Evolutionary conservation across 2,329 filamentous ascomycete species (phyloP).

Genomic region (Pseudovirgaria hyperparasitica): DNA sequence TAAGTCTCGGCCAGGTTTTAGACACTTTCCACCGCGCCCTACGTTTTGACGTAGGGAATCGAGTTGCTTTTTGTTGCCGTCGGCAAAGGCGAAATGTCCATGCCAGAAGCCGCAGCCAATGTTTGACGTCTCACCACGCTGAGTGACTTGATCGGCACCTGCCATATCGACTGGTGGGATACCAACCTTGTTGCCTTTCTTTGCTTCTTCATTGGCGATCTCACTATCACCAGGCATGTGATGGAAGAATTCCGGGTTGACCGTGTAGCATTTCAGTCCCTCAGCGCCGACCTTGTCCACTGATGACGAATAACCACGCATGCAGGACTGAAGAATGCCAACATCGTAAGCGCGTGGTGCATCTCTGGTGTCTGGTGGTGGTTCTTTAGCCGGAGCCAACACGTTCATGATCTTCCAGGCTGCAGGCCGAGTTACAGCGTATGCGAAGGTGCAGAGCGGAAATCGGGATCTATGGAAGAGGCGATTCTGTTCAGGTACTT

Average conservation of each 20-base stretch:
- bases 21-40: conserved; percentile 23
- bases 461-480: conserved; percentile 28
- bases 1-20: conserved; percentile 16
- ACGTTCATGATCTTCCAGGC: conserved; percentile 26
- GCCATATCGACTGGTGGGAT: conserved; percentile 23
- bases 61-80: conserved; percentile 17
- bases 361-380: conserved; percentile 8
- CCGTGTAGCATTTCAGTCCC: conserved; percentile 29
- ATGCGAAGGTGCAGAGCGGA: conserved; percentile 33
- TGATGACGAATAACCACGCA: conserved; percentile 18
- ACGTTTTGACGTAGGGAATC: conserved; percentile 24
- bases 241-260: conserved; percentile 33
- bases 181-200: conserved; percentile 15
- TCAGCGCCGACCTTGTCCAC: background rate
- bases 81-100: conserved; percentile 21
- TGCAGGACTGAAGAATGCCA: conserved; percentile 28
- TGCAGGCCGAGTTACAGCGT: conserved; percentile 27
- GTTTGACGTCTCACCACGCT: conserved; percentile 23
- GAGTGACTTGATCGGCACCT: conserved; percentile 16
- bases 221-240: conserved; percentile 27
- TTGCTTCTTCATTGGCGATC: conserved; percentile 21
- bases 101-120: conserved; percentile 28
- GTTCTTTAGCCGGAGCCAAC: conserved; percentile 21
- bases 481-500: conserved; percentile 23
- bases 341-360: conserved; percentile 28